Conservation (phyloP, 805 yeast species). For the Monosporozyma yasuniensis region DNA sequence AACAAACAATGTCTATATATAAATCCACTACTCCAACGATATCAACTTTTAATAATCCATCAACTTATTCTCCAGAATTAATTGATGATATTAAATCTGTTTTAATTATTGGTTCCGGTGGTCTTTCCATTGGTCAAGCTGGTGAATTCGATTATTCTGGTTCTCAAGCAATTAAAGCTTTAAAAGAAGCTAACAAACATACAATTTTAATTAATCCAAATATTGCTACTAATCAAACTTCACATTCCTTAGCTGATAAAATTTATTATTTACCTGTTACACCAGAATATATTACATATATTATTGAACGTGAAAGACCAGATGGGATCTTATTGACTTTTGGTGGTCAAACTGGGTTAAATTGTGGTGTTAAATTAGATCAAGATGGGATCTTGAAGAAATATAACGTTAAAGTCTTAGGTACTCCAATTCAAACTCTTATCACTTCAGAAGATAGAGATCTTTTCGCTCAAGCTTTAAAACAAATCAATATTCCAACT, state of each 20-base stretch:
- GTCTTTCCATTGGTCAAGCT: conserved; percentile 94
- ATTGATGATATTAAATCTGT: conserved; percentile 39
- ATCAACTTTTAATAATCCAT: conserved; percentile 24
- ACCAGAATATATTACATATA: conserved; percentile 89
- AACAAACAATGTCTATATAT: conserved; percentile 17
- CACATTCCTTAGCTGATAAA: conserved; percentile 91
- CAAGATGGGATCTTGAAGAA: conserved; percentile 90
- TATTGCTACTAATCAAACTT: conserved; percentile 94
- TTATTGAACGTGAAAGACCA: conserved; percentile 92
- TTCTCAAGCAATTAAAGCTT: conserved; percentile 94
- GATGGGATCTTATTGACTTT: conserved; percentile 93
- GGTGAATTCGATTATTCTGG: conserved; percentile 98
- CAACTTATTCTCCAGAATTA: conserved; percentile 25
- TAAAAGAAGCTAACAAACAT: conserved; percentile 78
- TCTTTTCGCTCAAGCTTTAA: conserved; percentile 86
- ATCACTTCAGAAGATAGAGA: conserved; percentile 98
- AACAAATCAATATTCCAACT: conserved; percentile 90
- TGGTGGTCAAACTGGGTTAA: conserved; percentile 97
- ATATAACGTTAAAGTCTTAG: conserved; percentile 87
- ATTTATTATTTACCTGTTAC: conserved; percentile 94
- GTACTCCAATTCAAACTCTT: conserved; percentile 93
- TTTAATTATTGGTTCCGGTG: conserved; percentile 93
- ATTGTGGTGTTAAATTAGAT: conserved; percentile 90
- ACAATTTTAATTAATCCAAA: conserved; percentile 89
- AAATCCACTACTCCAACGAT: conserved; percentile 23